Base-by-base conservation (phyloP, 805 yeast genomes). In the Scheffersomyces stipitis region DNA sequence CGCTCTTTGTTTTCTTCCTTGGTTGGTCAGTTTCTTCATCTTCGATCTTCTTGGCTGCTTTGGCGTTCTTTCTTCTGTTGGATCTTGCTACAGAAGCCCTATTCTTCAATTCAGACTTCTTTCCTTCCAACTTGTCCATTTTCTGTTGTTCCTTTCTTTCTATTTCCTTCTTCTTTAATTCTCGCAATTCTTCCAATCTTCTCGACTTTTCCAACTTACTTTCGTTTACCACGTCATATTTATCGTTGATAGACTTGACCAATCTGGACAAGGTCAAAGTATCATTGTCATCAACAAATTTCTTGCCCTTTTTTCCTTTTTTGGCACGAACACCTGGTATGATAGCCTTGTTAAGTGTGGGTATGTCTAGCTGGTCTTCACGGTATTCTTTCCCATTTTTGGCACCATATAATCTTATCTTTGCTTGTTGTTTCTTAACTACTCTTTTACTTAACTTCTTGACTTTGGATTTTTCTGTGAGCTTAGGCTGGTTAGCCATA, bases 131-230 rank as follows among this genome's bases (percentile, higher is more conserved):
- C 56, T 82, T 82, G 37, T 71, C 75, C 42, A 72, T 65, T 65
- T 88, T 87, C 23, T 67, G 79, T 36, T 75, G 75, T 51, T 91
- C 96, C 56, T 83, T 84, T 57, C 83, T 71, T 58, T 91, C 97
- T 45, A 91, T 78, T 60, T 93, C 98, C 62, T 82, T 74, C 53
- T 87, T 79, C 67, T 85, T 87, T 46, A 88, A 69, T 30, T 88
- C 96, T 54, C 99, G 76, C 41, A 91, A 78, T 49, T 86, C 95
- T 61, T 91, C 97, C 32, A 93, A 71, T 61, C 95, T 81, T 55
- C 86, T 79, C 0, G 96, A 82, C 56, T 86, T 87, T 56, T 91
- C 99, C 38, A 93, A 69, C 62, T 89, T 93, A 48, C 96, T 84
- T 54, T 90, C 96, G 50, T 83, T 81, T 6, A 79, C 76, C 29